Evolutionary conservation across 805 yeast species (phyloP), one percentile per base, ranked within the genome.

Genomic region (Saturnispora besseyi): DNA sequence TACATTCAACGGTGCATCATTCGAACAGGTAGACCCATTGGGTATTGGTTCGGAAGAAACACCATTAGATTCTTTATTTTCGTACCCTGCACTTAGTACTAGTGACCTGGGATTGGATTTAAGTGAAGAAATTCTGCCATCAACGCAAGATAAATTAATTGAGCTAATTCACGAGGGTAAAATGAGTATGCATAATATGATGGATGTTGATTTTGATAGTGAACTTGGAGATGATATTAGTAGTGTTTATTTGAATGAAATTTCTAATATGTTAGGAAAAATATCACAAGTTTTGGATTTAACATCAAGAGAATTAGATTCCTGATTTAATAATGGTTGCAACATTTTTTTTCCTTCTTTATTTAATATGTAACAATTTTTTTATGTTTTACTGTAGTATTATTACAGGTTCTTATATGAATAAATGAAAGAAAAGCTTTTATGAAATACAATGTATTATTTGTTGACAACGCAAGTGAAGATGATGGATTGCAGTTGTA

Each of bases 1-100:
- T 13, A 47, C 50, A 8, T 47, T 47, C 26, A 44, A 47, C 12
- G 50, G 41, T 6, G 24, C 41, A n/a, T 32, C 41, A n/a, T 41
- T 26, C 33, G 50, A 45, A 31, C 44, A 15, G 33, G 45, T 29
- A 7, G 34, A 15, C 15, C 24, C 18, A 18, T 4, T 36, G 11
- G 18, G 24, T 36, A 18, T 36, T 4, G 21, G 21, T 18, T 18
- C n/a, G 0, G 40, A 36, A 18, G 40, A 18, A 18, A 36, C 40
- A 18, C 40, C 40, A 18, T 21, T 42, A 4, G 45, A 47, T 41
- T 38, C 50, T 8, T 15, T 47, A n/a, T 47, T 47, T 41, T 37
- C 43, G 8, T 41, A 41, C 21, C 40, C 44, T 8, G 44, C 24
- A 10, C 5, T 47, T 3, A 41, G 34, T 29, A 9, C 24, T n/a